Base-by-base conservation (phyloP, 257 asterid genomes). In the Solanum pennellii region DNA sequence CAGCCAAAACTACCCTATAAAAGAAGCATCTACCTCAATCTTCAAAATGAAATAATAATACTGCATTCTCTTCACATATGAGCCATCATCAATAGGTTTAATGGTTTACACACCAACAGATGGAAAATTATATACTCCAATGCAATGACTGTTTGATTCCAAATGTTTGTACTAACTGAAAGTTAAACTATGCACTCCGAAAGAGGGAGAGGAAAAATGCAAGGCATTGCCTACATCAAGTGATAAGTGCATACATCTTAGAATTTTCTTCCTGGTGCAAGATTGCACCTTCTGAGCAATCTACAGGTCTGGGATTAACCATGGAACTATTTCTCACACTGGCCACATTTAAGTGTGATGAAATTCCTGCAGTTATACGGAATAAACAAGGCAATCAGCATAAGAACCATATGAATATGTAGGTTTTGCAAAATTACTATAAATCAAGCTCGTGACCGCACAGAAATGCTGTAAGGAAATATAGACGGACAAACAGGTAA, bases 241-340 rank as follows among this genome's bases (percentile, higher is more conserved):
- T 66, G 80, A 68, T 60, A 77, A 89, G 45, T 73, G 79, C 90
- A 88, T 85, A 87, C 91, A 86, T 86, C 76, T 65, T 93, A 87
- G 90, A 92, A 89, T 92, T 89, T 87, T 93, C 93, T 37, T 91
- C 86, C 66, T 94, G 86, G 84, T 82, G 87, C 69, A 89, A 88
- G 47, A 87, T 87, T 83, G 87, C 92, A 86, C 87, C 90, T 87
- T 88, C 92, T 82, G 89, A 86, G 90, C 89, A 87, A 83, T 89
- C 91, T 89, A 88, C 83, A 84, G 76, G 87, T 91, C 75, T 90
- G 62, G 91, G 90, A 86, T 88, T 87, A 89, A 86, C 89, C 83
- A 89, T 90, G 82, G 91, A 88, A 88, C 93, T 92, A 89, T 91
- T 94, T 85, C 89, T 88, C 90, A 89, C 44, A 42, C 59, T 89